Evolutionary conservation across 192 early-diverging fungal species (phyloP).

Genomic region (Backusella parvicylindrica): DNA sequence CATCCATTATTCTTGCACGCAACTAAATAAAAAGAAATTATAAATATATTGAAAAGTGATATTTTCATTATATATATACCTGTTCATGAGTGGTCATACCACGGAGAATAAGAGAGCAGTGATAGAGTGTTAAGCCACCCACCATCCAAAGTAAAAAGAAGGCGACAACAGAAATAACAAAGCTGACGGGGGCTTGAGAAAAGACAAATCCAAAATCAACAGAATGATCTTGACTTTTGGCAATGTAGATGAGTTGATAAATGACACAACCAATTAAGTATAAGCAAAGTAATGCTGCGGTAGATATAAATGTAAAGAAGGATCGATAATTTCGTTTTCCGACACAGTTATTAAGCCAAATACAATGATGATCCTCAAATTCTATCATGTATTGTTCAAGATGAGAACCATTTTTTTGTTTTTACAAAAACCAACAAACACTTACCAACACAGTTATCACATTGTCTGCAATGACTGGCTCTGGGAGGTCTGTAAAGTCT

Average conservation of each 20-base stretch:
- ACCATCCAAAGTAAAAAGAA: constrained; percentile 65
- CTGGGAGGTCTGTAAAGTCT: constrained; percentile 84
- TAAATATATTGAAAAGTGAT: too few species aligned
- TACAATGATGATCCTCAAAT: constrained; percentile 87
- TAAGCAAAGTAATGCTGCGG: constrained; percentile 55
- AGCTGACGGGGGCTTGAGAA: constrained; percentile 26
- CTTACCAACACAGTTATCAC: constrained; percentile 86
- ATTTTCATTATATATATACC: too few species aligned
- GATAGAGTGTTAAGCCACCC: constrained; percentile 72
- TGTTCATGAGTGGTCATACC: constrained; percentile 93
- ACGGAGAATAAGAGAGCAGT: constrained; percentile 63
- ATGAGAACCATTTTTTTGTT: not conserved
- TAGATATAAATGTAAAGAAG: constrained; percentile 78
- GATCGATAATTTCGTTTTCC: constrained; percentile 80
- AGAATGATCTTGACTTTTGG: not conserved
- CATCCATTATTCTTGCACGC: constrained; percentile 6
- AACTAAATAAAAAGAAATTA: constrained; percentile 8
- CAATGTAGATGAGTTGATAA: not conserved
- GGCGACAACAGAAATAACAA: constrained; percentile 63
- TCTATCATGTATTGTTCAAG: constrained; percentile 37
- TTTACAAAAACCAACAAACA: not conserved
- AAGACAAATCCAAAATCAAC: constrained; percentile 12
- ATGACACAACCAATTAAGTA: constrained; percentile 56
- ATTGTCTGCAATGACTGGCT: constrained; percentile 84
- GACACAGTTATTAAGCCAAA: constrained; percentile 93